phyloP scores from a whole-genome alignment of 805 yeast species.

The Kodamaea sagamina region DNA sequence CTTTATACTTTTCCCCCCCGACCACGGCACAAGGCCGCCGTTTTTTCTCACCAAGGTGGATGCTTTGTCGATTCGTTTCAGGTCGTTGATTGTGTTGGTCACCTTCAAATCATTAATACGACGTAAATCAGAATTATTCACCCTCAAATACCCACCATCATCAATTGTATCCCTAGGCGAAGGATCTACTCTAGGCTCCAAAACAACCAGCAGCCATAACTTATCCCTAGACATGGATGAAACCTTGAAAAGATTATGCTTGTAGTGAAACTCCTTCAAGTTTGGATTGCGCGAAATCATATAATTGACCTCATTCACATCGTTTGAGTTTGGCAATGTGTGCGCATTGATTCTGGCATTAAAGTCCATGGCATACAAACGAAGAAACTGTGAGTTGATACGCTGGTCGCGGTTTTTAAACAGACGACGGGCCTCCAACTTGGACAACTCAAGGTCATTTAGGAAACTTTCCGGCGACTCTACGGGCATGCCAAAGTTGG shows the following conservation, averaged over 20 bases:
- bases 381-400: constrained; percentile 50
- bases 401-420: constrained; percentile 47
- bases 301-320: constrained; percentile 17
- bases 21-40: constrained; percentile 17
- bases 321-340: constrained; percentile 28
- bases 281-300: constrained; percentile 16
- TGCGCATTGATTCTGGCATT: constrained; percentile 32
- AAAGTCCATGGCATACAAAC: constrained; percentile 52
- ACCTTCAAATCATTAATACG: no score
- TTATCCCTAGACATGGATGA: constrained; percentile 49
- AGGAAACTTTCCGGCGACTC: constrained; percentile 8
- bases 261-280: constrained; percentile 29
- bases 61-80: no score
- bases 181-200: constrained; percentile 52
- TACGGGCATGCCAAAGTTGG: constrained; percentile 13
- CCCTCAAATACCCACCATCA: constrained; percentile 21
- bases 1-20: constrained; percentile 19
- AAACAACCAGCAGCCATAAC: constrained; percentile 54
- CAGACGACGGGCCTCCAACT: constrained; percentile 13
- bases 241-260: constrained; percentile 31
- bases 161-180: constrained; percentile 17
- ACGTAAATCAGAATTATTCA: no score
- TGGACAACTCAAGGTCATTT: constrained; percentile 10
- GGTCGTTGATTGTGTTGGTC: no score
- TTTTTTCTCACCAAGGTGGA: constrained; percentile 11